phyloP scores from a whole-genome alignment of 2,329 filamentous ascomycete species.

The Diatrype stigma region DNA sequence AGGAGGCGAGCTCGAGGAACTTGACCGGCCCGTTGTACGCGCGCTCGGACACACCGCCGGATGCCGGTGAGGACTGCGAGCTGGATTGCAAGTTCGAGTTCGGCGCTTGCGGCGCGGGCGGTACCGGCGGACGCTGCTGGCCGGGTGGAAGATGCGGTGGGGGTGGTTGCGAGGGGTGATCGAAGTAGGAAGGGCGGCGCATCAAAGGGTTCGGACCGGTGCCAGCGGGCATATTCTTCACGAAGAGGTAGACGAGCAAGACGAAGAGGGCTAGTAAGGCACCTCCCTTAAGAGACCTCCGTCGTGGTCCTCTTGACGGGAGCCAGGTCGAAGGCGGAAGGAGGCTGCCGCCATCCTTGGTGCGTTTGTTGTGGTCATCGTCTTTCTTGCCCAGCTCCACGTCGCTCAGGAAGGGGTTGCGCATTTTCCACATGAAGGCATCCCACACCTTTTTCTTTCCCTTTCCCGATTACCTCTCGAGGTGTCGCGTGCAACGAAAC shows the following conservation, averaged over 20 bases:
- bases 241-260: constrained; percentile 57
- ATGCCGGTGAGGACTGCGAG: constrained; percentile 4
- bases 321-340: constrained; percentile 36
- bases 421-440: constrained; percentile 35
- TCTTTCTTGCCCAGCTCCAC: constrained; percentile 58
- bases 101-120: background rate
- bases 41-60: constrained; percentile 20
- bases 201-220: constrained; percentile 33
- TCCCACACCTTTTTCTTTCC: constrained; percentile 9
- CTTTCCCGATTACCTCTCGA: constrained; percentile 2
- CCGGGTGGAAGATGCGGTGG: constrained; percentile 1
- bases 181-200: constrained; percentile 32
- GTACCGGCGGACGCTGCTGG: constrained; percentile 2
- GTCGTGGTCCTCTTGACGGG: constrained; percentile 39
- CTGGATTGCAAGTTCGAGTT: constrained; percentile 3
- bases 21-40: constrained; percentile 67
- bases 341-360: constrained; percentile 22
- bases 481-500: background rate
- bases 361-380: constrained; percentile 45
- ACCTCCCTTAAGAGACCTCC: constrained; percentile 52
- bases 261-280: constrained; percentile 42
- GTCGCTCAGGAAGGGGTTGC: constrained; percentile 44
- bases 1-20: constrained; percentile 60
- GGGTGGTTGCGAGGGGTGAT: constrained; percentile 3
- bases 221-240: constrained; percentile 56